Evolutionary conservation across 176 grass and related monocot species (phyloP).

Genomic region (Alopecurus myosuroides): DNA sequence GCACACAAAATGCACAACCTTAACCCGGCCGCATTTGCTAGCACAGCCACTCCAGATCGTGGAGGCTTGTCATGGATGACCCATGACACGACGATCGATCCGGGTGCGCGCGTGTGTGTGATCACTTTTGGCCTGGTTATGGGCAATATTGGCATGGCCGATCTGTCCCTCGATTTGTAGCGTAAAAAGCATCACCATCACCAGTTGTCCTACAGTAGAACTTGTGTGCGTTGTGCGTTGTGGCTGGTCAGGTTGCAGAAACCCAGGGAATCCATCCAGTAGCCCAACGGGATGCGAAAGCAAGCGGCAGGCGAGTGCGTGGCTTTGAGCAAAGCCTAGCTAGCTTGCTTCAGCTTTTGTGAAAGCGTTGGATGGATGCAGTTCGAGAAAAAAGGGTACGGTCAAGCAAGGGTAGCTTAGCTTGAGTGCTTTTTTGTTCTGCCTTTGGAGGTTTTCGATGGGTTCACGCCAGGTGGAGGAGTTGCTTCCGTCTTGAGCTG

Average conservation of each 20-base stretch:
- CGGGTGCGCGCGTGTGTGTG: background rate
- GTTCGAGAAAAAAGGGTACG: slow-evolving; percentile 12
- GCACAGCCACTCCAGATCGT: too few species aligned
- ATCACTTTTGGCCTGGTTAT: background rate
- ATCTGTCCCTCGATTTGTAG: background rate
- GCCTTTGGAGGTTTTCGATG: too few species aligned
- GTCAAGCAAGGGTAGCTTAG: too few species aligned
- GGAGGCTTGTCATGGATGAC: slow-evolving; percentile 10
- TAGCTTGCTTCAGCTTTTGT: too few species aligned
- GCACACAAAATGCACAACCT: too few species aligned
- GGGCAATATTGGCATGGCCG: background rate
- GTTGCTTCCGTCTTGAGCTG: background rate
- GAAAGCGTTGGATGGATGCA: slow-evolving; percentile 7
- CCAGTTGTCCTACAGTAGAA: background rate
- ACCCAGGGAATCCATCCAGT: background rate
- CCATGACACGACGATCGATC: slow-evolving; percentile 13
- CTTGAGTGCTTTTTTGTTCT: too few species aligned
- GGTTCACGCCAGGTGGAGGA: background rate
- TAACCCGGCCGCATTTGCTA: too few species aligned
- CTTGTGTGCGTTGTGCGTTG: background rate
- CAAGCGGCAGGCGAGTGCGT: background rate
- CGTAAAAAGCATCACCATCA: background rate
- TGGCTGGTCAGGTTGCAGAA: slow-evolving; percentile 9
- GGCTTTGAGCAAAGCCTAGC: slow-evolving; percentile 16
- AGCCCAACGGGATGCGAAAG: slow-evolving; percentile 17